Evolutionary conservation across 2,329 filamentous ascomycete genomes (phyloP).

Genomic region (Tolypocladium nubicola): DNA sequence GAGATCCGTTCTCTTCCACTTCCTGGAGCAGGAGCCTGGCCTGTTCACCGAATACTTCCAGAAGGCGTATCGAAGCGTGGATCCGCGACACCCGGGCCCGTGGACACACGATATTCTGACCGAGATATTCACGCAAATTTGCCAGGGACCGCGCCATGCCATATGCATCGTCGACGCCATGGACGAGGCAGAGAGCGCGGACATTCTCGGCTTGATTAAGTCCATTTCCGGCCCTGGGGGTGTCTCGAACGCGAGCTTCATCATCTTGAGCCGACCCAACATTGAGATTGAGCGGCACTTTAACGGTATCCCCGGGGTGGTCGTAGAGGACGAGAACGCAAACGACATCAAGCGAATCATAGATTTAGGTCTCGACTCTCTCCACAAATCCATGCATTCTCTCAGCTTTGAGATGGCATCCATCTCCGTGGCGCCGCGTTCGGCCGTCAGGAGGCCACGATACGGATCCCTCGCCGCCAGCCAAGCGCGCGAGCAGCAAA

Average conservation of each 20-base stretch:
- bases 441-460: background rate
- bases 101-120: background rate
- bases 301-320: background rate
- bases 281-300: constrained; percentile 1
- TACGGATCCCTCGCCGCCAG: background rate
- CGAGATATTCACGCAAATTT: background rate
- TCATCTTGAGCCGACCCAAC: background rate
- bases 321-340: background rate
- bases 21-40: background rate
- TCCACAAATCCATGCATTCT: background rate
- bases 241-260: background rate
- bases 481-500: background rate
- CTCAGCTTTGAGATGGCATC: background rate
- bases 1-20: background rate
- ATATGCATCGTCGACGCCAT: background rate
- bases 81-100: background rate
- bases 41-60: background rate
- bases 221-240: background rate
- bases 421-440: background rate
- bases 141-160: background rate
- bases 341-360: background rate
- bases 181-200: background rate
- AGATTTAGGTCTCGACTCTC: background rate
- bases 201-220: background rate
- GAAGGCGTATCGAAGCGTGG: background rate